phyloP scores from a whole-genome alignment of 148 eudicot genomes.

The Amaranthus cruentus region DNA sequence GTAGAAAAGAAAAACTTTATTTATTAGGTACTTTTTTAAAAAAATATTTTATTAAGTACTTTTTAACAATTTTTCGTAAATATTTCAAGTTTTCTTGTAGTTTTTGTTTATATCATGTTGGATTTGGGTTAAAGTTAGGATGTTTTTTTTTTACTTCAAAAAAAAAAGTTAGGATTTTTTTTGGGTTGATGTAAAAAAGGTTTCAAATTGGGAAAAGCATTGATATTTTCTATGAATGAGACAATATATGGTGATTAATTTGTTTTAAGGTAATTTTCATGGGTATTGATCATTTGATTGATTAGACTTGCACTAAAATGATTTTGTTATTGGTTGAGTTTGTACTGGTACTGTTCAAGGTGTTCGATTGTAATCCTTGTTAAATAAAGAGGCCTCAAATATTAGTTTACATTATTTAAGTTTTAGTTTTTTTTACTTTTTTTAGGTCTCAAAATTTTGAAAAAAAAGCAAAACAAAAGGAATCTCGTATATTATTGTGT shows the following conservation, averaged over 20 bases:
- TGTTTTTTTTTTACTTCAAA: not conserved
- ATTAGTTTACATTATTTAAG: too few species aligned
- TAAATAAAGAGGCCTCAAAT: too few species aligned
- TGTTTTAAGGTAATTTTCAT: slow-evolving; percentile 11
- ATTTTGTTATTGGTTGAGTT: not conserved
- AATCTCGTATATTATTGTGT: too few species aligned
- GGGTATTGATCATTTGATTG: slow-evolving; percentile 4
- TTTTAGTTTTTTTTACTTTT: too few species aligned
- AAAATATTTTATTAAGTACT: too few species aligned
- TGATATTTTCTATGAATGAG: not conserved
- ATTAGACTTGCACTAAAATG: not conserved
- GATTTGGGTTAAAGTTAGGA: not conserved
- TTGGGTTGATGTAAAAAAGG: not conserved
- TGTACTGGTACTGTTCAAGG: too few species aligned
- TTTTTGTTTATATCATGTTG: not conserved
- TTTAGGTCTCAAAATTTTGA: too few species aligned
- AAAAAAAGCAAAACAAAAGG: too few species aligned
- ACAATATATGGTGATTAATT: not conserved
- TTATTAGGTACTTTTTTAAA: too few species aligned
- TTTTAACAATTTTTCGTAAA: too few species aligned
- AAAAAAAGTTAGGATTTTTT: slow-evolving; percentile 6
- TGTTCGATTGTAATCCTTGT: too few species aligned
- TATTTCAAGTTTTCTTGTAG: not conserved
- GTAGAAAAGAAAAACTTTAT: too few species aligned
- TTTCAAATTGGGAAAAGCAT: not conserved